A percentile compares a stretch with the other conserved stretches of the same genome.
Conservation (phyloP, 768 basidiomycete species). For the Termitomyces eurrhizus region DNA sequence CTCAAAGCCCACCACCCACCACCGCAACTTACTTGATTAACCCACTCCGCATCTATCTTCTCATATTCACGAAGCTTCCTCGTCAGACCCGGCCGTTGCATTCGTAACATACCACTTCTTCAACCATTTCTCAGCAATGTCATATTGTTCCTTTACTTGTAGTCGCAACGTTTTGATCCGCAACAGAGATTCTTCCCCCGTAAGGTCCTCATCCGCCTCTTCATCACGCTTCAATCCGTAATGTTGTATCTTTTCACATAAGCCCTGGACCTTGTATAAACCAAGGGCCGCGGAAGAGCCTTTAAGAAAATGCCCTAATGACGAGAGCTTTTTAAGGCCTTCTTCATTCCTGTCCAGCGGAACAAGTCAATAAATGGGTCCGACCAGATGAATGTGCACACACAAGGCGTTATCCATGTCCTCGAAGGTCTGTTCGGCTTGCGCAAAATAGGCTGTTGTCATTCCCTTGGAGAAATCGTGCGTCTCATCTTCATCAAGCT, state of each 20-base stretch:
- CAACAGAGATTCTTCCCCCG: constrained; percentile 45
- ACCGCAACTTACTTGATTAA: not conserved
- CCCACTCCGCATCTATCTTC: not conserved
- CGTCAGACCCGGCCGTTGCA: constrained; percentile 1
- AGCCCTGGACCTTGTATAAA: constrained; percentile 70
- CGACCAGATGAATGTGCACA: constrained; percentile 29
- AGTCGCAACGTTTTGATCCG: constrained; percentile 54
- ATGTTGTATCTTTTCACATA: constrained; percentile 91
- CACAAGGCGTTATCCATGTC: constrained; percentile 80
- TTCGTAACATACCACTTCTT: constrained; percentile 37
- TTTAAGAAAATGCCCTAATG: constrained; percentile 92
- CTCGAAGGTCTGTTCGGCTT: constrained; percentile 72
- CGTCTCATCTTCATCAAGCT: constrained; percentile 75
- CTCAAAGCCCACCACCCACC: not conserved
- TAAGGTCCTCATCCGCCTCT: constrained; percentile 37
- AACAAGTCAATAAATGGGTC: not conserved
- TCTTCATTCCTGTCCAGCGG: constrained; percentile 40
- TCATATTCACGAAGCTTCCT: not conserved
- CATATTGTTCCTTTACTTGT: constrained; percentile 65
- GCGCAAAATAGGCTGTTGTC: constrained; percentile 76
- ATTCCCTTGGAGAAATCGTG: constrained; percentile 77
- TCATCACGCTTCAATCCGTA: constrained; percentile 71
- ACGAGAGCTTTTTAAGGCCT: constrained; percentile 64
- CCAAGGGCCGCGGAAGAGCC: constrained; percentile 96
- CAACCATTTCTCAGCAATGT: constrained; percentile 65